These are phyloP conservation scores for Colletotrichum sp. DNA, from an alignment of 2,329 filamentous ascomycete genomes.

Conservation along the genomic window DNA sequence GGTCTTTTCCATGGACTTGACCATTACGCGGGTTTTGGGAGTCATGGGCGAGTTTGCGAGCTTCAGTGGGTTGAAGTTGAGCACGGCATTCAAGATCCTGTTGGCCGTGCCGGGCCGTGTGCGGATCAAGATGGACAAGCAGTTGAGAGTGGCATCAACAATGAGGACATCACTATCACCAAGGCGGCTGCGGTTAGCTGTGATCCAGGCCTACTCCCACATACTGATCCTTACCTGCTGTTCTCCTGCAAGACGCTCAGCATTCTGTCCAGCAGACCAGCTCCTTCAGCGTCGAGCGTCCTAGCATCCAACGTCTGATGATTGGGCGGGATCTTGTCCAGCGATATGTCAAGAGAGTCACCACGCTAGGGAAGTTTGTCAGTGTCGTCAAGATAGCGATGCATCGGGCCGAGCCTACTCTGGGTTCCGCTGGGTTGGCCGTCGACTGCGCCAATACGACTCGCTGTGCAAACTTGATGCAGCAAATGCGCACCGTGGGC, in stretches of 20 bases:
- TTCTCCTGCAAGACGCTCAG: conserved; percentile 86
- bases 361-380: conserved; percentile 41
- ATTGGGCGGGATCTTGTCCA: conserved; percentile 82
- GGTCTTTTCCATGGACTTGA: conserved; percentile 95
- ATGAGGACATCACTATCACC: conserved; percentile 78
- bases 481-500: conserved; percentile 84
- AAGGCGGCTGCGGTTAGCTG: not conserved
- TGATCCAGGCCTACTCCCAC: not conserved
- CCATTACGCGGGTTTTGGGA: conserved; percentile 78
- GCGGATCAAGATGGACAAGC: conserved; percentile 81
- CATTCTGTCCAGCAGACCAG: conserved; percentile 87
- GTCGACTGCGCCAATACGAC: conserved; percentile 91
- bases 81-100: conserved; percentile 83
- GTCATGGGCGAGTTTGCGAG: conserved; percentile 79
- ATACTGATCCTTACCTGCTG: conserved; percentile 65
- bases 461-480: conserved; percentile 95
- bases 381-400: conserved; percentile 19
- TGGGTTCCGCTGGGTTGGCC: conserved; percentile 80
- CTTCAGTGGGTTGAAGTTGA: conserved; percentile 92
- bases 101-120: conserved; percentile 80
- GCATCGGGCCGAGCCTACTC: conserved; percentile 61
- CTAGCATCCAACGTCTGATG: conserved; percentile 81
- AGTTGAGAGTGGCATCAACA: conserved; percentile 91
- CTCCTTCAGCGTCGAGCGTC: conserved; percentile 90
- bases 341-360: conserved; percentile 74